phyloP scores from a whole-genome alignment of 2,329 filamentous ascomycete genomes.

The Epicoccum sorghinum region DNA sequence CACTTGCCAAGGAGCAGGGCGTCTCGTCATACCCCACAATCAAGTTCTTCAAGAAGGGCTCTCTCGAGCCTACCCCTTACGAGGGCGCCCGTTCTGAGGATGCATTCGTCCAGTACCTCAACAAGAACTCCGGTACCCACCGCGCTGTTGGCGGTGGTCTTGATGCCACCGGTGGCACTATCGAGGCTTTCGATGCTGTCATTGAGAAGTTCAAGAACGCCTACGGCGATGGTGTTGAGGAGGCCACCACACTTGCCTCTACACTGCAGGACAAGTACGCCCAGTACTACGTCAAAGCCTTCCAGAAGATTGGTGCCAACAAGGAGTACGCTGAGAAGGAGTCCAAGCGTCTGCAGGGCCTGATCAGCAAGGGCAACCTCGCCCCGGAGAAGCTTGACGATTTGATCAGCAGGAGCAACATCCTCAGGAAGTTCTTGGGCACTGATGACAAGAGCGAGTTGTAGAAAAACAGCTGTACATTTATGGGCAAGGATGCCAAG shows the following conservation, averaged over 20 bases:
- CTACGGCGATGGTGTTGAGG: constrained; percentile 66
- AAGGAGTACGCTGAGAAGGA: constrained; percentile 85
- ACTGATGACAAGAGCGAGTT: constrained; percentile 72
- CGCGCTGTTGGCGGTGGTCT: constrained; percentile 81
- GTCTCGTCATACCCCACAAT: constrained; percentile 93
- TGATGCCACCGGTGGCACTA: constrained; percentile 78
- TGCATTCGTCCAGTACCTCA: constrained; percentile 80
- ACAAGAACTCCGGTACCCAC: constrained; percentile 87
- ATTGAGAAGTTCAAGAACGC: constrained; percentile 73
- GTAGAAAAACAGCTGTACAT: constrained; percentile 50
- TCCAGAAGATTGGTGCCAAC: constrained; percentile 81
- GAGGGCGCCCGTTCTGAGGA: constrained; percentile 76
- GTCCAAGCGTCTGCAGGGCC: constrained; percentile 75
- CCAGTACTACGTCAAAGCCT: constrained; percentile 91
- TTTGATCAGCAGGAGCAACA: constrained; percentile 83
- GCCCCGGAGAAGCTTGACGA: constrained; percentile 88
- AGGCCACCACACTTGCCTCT: constrained; percentile 74
- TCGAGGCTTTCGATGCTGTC: constrained; percentile 77
- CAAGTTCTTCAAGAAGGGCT: constrained; percentile 93
- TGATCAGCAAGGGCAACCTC: constrained; percentile 85
- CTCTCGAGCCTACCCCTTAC: constrained; percentile 74
- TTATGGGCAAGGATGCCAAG: neutral
- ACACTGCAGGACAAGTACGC: constrained; percentile 79
- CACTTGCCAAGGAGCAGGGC: constrained; percentile 74
- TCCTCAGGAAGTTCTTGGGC: constrained; percentile 77